Conservation (phyloP, 495 filamentous ascomycete genomes). For the Xylaria castorea region DNA sequence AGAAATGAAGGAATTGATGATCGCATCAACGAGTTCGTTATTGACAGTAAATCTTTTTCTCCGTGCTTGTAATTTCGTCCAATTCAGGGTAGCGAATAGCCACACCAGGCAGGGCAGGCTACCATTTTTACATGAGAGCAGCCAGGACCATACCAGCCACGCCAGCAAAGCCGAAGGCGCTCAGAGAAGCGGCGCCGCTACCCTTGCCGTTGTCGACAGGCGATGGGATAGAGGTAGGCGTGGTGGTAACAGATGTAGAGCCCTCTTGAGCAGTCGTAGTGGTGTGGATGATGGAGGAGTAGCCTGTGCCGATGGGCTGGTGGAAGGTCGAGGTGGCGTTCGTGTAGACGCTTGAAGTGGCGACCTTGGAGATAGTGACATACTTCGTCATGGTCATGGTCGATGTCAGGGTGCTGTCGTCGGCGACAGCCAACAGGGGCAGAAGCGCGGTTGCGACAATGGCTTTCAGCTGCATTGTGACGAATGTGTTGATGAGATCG, state of each 20-base stretch:
- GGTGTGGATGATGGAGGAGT: slow-evolving; percentile 32
- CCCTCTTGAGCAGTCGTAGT: slow-evolving; percentile 31
- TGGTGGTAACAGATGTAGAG: slow-evolving; percentile 37
- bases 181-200: slow-evolving; percentile 45
- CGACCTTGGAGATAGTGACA: slow-evolving; percentile 53
- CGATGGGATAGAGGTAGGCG: slow-evolving; percentile 38
- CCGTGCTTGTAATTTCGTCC: slow-evolving; percentile 16
- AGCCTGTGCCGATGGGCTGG: slow-evolving; percentile 32
- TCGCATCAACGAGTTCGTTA: slow-evolving; percentile 52
- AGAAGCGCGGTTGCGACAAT: slow-evolving; percentile 49
- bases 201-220: slow-evolving; percentile 44
- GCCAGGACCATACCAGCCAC: slow-evolving; percentile 54
- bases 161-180: slow-evolving; percentile 48
- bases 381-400: slow-evolving; percentile 60
- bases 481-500: slow-evolving; percentile 23
- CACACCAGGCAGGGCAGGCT: slow-evolving; percentile 20
- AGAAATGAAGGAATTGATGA: slow-evolving; percentile 51
- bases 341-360: slow-evolving; percentile 36
- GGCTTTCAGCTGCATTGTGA: slow-evolving; percentile 49
- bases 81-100: slow-evolving; percentile 21
- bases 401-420: slow-evolving; percentile 53
- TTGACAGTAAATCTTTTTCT: slow-evolving; percentile 27
- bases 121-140: slow-evolving; percentile 48
- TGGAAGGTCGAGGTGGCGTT: slow-evolving; percentile 36
- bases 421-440: slow-evolving; percentile 50